Evolutionary conservation across 768 basidiomycete species (phyloP), one percentile per base, ranked within the genome.

Genomic region (Suillus subluteus): DNA sequence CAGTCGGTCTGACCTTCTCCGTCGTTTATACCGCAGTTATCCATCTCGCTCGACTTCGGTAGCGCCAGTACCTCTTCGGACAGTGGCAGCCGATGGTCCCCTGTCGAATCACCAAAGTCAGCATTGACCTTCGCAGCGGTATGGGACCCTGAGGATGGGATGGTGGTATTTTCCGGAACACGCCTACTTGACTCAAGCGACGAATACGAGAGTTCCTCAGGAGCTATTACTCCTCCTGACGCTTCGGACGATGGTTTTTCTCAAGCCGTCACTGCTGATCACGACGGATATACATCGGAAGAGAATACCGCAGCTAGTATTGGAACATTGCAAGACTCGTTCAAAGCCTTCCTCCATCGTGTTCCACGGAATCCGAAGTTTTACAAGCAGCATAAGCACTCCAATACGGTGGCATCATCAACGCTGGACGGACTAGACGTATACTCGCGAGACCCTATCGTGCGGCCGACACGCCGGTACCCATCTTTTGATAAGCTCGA

Each of bases 81-180:
- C 26, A 70, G 23, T 26, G 68, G 73, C 52, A 73, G 71, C 59
- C 82, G 85, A 43, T 88, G 86, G 88, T 87, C 87, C 16, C 83
- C 87, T 37, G 75, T 87, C 56, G 78, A 87, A 7, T 86, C 87
- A 21, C 86, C 87, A 6, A 83, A 85, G 63, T 77, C 84, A 35
- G 86, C 82, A 3, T 76, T 88, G 67, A 86, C 83, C 3, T 89
- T 89, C 69, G 88, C 85, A 5, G 86, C 86, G 7, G 73, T 88
- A 40, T 89, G 84, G 84, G 86, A 87, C 66, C 83, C 84, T 2
- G 82, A 83, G 1, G 83, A 87, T 7, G 88, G 86, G 41, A 81
- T 88, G 69, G 79, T 88, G 66, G 82, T 83, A 40, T 88, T 89
- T 72, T 87, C 86, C 1, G 84, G 82, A 35, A 81, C 84, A 35